Conservation (phyloP, 371 early-diverging fungal genomes). For the Chytridiales sp. region DNA sequence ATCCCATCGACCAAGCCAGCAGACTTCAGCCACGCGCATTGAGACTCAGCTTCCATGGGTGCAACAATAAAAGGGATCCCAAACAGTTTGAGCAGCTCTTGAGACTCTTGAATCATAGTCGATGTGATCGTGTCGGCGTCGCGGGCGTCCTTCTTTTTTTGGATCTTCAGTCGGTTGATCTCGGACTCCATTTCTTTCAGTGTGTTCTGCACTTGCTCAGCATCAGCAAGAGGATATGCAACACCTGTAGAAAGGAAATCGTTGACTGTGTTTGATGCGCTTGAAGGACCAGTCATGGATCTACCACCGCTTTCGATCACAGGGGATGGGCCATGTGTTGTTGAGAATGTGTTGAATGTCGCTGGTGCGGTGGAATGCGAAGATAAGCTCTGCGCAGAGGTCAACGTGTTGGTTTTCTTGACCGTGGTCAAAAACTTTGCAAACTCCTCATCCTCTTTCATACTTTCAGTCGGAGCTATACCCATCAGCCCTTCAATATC, state of each 20-base stretch:
- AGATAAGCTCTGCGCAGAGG: too few species aligned
- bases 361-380: too few species aligned
- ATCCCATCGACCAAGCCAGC: constrained; percentile 90
- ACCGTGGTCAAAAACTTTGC: constrained; percentile 57
- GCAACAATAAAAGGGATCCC: constrained; percentile 93
- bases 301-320: too few species aligned
- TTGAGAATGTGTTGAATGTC: too few species aligned
- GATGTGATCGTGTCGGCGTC: constrained; percentile 66
- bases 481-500: constrained; percentile 38
- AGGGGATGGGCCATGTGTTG: too few species aligned
- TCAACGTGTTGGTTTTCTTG: constrained; percentile 45
- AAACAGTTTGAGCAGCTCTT: constrained; percentile 81
- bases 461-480: constrained; percentile 12
- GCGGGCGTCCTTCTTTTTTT: constrained; percentile 61
- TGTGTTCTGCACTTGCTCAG: constrained; percentile 22
- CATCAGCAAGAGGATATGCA: too few species aligned
- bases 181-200: constrained; percentile 50
- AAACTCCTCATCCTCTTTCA: constrained; percentile 56
- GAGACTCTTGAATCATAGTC: constrained; percentile 57
- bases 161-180: constrained; percentile 54
- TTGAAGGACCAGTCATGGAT: too few species aligned
- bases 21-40: constrained; percentile 83
- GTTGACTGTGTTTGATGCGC: too few species aligned
- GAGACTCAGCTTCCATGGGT: constrained; percentile 98
- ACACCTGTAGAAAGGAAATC: too few species aligned